Conservation (phyloP, 108 stramenopile genomes). For the Ochromonas danica region DNA sequence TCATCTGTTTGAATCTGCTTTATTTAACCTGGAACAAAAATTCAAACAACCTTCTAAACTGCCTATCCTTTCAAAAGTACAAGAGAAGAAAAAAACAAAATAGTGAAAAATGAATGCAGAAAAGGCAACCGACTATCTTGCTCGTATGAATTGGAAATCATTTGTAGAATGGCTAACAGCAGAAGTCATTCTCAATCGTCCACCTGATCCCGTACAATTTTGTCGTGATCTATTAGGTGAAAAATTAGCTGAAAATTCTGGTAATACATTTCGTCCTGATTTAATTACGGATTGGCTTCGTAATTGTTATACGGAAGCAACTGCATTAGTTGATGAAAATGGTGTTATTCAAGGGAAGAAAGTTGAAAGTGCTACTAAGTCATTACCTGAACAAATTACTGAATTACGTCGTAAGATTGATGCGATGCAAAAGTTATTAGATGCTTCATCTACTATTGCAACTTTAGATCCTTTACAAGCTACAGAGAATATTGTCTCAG, state of each 20-base stretch:
- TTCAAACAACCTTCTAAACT: too few relatives aligned
- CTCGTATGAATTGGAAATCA: constrained; percentile 56
- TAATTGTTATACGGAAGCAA: constrained; percentile 56
- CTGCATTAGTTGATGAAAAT: constrained; percentile 55
- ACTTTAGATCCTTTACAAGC: constrained; percentile 48
- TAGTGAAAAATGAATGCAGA: constrained; percentile 46
- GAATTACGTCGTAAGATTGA: constrained; percentile 35
- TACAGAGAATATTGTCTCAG: constrained; percentile 38
- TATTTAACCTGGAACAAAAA: too few relatives aligned
- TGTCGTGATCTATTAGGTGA: constrained; percentile 45
- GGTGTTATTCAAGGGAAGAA: constrained; percentile 42
- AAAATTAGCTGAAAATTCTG: constrained; percentile 44
- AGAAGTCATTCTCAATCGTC: constrained; percentile 57
- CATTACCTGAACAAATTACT: constrained; percentile 26
- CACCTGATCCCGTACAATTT: constrained; percentile 55
- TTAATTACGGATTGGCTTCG: constrained; percentile 36
- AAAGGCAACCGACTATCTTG: constrained; percentile 53
- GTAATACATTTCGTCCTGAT: constrained; percentile 38
- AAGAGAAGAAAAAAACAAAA: too few relatives aligned
- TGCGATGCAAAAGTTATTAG: constrained; percentile 34
- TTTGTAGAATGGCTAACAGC: constrained; percentile 64
- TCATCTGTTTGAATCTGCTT: too few relatives aligned
- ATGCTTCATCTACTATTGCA: constrained; percentile 45
- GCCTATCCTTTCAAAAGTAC: too few relatives aligned
- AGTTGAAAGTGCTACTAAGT: constrained; percentile 14